Conservation (phyloP, 2,329 filamentous ascomycete species). For the Huntiella savannae region DNA sequence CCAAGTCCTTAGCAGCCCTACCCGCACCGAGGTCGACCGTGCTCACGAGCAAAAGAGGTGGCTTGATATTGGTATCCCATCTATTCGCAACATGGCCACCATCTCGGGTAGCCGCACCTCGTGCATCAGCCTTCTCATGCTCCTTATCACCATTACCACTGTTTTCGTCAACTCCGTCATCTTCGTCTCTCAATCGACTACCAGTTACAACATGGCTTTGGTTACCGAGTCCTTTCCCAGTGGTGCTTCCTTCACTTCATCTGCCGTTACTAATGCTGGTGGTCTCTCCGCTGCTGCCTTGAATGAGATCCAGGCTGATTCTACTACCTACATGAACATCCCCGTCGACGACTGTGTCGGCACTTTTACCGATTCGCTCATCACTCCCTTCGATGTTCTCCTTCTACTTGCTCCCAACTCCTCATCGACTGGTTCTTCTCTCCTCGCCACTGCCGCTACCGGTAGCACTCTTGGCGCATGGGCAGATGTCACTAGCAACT, state of each 20-base stretch:
- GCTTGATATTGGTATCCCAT: slow-evolving; percentile 36
- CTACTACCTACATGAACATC: slow-evolving; percentile 15
- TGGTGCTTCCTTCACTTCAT: slow-evolving; percentile 20
- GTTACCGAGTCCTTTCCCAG: slow-evolving; percentile 20
- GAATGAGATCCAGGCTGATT: slow-evolving; percentile 17
- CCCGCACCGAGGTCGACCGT: slow-evolving; percentile 26
- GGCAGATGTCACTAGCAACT: slow-evolving; percentile 1
- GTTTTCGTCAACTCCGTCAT: slow-evolving; percentile 37
- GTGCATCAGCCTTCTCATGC: slow-evolving; percentile 22
- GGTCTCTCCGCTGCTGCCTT: slow-evolving; percentile 13
- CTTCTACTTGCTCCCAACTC: slow-evolving; percentile 18
- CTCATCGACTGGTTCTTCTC: slow-evolving; percentile 13
- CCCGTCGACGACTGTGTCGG: slow-evolving; percentile 17
- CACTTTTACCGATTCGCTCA: slow-evolving; percentile 18
- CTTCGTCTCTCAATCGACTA: slow-evolving; percentile 22
- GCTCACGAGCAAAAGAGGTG: slow-evolving; percentile 28
- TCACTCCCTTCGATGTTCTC: slow-evolving; percentile 18
- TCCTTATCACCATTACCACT: slow-evolving; percentile 26
- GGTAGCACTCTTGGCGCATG: slow-evolving; percentile 14
- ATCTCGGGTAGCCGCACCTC: slow-evolving; percentile 24
- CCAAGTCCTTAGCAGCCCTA: slow-evolving; percentile 35
- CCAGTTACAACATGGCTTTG: slow-evolving; percentile 19
- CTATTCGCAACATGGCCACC: slow-evolving; percentile 27
- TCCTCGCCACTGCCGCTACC: slow-evolving; percentile 18
- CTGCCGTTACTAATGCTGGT: slow-evolving; percentile 17